Base-by-base conservation (phyloP, 176 grass and related monocot species). In the Aegilops bicornis region DNA sequence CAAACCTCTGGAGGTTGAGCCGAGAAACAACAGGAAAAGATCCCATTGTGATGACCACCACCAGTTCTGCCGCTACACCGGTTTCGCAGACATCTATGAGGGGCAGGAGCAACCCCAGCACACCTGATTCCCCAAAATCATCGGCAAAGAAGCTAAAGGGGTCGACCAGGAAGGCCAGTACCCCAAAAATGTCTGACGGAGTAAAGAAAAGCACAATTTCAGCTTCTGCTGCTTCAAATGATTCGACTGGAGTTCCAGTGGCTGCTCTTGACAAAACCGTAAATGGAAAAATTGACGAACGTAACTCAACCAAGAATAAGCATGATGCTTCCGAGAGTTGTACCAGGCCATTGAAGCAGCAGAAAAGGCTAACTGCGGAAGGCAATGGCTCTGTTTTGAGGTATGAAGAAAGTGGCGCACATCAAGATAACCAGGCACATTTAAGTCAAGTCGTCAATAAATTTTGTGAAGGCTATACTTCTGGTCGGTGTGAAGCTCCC, bases 1-100 rank as follows among this genome's bases (percentile, higher is more conserved):
- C 85, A 33, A 87, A 52, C 69, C 86, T 94, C 64, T 89, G 89
- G 87, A 91, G 91, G 92, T 92, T 89, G 2, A 84, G 10, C 48
- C 78, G 86, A 60, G 89, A 92, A 84, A 88, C 71, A 73, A 86
- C 81, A 33, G 45, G 70, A 69, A 91, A 90, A 22, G 83, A 74
- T 81, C 50, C 37, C 45, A 67, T 31, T 22, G 17, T 45, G 19
- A 10, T 62, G 40, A 3, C 37, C 70, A 48, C 27, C 79, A 20
- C 84, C 64, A 66, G 29, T 14, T 17, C 58, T 1, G 78, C 60
- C 23, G n/a, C 89, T 32, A 24, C 83, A 7, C 13, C 77, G 3
- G 12, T 60, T 71, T 54, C 58, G 5, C 72, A 76, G 63, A 88
- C 50, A 79, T 89, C 84, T 32, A 31, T 68, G 52, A 73, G 48